A percentile compares a stretch with the other conserved stretches of the same genome.
Conservation (phyloP, 1,284 basidiomycete species). For the Tremellales sp. region DNA sequence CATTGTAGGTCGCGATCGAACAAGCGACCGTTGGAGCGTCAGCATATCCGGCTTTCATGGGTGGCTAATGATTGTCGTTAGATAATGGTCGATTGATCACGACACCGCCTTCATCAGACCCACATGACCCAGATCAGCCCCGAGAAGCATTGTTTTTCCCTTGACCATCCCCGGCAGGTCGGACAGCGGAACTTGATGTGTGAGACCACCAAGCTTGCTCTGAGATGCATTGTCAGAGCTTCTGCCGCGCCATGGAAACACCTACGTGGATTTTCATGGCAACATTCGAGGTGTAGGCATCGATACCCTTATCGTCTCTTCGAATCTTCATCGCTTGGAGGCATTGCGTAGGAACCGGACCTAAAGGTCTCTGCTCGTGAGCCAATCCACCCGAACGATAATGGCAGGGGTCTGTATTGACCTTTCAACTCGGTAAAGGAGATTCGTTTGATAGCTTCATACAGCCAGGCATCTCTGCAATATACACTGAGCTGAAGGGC, state of each 20-base stretch:
- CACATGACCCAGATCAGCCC: slow-evolving; percentile 42
- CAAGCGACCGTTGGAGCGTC: slow-evolving; percentile 47
- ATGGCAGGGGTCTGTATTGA: slow-evolving; percentile 11
- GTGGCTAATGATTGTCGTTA: slow-evolving; percentile 20
- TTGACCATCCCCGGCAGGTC: slow-evolving; percentile 41
- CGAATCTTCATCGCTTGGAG: slow-evolving; percentile 46
- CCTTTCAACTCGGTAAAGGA: slow-evolving; percentile 40
- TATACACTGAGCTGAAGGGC: slow-evolving; percentile 3
- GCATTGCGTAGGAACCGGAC: slow-evolving; percentile 44
- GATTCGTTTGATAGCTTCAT: slow-evolving; percentile 50
- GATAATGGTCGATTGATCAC: slow-evolving; percentile 3
- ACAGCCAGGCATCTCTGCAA: slow-evolving; percentile 40
- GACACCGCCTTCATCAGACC: slow-evolving; percentile 19
- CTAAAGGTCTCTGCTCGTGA: slow-evolving; percentile 10
- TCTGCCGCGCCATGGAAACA: background rate
- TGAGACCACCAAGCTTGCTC: slow-evolving; percentile 51
- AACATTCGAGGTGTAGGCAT: slow-evolving; percentile 50
- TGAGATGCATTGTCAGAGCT: slow-evolving; percentile 22
- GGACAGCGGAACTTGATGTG: slow-evolving; percentile 36
- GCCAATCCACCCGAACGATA: background rate
- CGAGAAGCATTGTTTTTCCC: slow-evolving; percentile 38
- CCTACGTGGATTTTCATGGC: slow-evolving; percentile 39
- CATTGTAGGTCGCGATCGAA: slow-evolving; percentile 49
- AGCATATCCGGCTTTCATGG: slow-evolving; percentile 36
- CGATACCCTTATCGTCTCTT: slow-evolving; percentile 32